Percentiles rank a stretch among this genome's conserved stretches.
Evolutionary conservation across 805 yeast species (phyloP).

Genomic region (Candida hungchunana): DNA sequence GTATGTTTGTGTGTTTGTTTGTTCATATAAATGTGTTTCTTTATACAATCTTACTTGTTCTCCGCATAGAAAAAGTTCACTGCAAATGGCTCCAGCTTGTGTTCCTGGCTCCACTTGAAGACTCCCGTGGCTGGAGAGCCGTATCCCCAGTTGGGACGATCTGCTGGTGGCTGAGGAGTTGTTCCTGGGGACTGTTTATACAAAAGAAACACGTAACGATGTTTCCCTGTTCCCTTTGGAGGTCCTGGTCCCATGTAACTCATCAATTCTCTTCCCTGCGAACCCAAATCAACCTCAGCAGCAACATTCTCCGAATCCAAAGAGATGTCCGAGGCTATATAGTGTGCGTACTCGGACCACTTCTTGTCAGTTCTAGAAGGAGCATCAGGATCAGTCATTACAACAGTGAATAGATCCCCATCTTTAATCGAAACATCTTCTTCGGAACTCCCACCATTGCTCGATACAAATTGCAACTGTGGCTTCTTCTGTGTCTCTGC

Average conservation of each 20-base stretch:
- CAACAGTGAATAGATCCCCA: constrained; percentile 60
- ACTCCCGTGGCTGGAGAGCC: constrained; percentile 79
- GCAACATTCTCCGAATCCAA: constrained; percentile 35
- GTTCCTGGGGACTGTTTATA: constrained; percentile 54
- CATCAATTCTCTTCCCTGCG: constrained; percentile 39
- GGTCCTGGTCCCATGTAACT: constrained; percentile 84
- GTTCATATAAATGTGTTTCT: background rate
- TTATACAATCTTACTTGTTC: constrained; percentile 28
- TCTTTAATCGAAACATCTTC: constrained; percentile 26
- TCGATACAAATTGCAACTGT: constrained; percentile 55
- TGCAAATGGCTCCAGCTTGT: constrained; percentile 63
- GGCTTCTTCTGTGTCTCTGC: constrained; percentile 69
- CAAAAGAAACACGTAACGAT: constrained; percentile 77
- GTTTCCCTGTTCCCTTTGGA: constrained; percentile 82
- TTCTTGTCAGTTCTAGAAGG: constrained; percentile 78
- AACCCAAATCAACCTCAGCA: constrained; percentile 32
- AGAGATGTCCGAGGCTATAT: constrained; percentile 52
- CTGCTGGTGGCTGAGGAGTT: constrained; percentile 35
- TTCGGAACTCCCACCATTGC: constrained; percentile 8
- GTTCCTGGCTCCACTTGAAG: constrained; percentile 62
- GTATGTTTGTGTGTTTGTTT: background rate
- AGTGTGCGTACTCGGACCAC: constrained; percentile 88
- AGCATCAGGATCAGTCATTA: constrained; percentile 92
- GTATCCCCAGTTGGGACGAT: constrained; percentile 80
- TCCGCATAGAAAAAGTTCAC: constrained; percentile 86